Evolutionary conservation across 345 rosid genomes (phyloP).

Genomic region (Gossypium bickii): DNA sequence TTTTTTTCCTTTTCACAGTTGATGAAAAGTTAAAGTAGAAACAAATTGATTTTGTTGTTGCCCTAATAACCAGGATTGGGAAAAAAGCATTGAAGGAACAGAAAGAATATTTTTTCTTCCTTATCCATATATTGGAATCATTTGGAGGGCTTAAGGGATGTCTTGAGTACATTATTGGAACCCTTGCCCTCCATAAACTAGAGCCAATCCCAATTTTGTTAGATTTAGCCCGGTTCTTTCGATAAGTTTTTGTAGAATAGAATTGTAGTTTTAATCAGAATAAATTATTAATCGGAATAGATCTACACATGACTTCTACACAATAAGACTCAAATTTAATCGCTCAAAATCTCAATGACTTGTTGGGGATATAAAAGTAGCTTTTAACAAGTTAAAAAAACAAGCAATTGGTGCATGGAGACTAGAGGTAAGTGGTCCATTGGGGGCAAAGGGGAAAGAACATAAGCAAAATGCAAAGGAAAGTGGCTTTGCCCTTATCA

Average conservation of each 20-base stretch:
- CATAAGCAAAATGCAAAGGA: constrained; percentile 18
- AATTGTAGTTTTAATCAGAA: no score
- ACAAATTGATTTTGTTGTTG: not conserved
- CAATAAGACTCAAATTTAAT: no score
- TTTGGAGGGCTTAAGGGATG: constrained; percentile 3
- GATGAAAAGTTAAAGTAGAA: no score
- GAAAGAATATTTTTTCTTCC: constrained; percentile 8
- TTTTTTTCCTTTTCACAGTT: no score
- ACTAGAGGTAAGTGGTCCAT: constrained; percentile 16
- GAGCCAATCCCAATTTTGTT: not conserved
- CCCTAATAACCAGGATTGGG: not conserved
- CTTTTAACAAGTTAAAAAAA: no score
- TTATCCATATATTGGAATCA: constrained; percentile 5
- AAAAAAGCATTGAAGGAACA: not conserved
- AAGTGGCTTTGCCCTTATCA: constrained; percentile 27
- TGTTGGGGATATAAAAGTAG: no score
- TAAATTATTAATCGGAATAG: no score
- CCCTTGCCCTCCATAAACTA: constrained; percentile 10
- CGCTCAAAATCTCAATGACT: no score
- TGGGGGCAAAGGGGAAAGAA: constrained; percentile 19
- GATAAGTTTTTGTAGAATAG: not conserved
- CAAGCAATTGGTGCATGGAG: not conserved
- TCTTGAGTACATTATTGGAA: not conserved
- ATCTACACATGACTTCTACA: no score
- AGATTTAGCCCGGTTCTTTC: not conserved